Evolutionary conservation across 1,284 basidiomycete species (phyloP), one percentile per base, ranked within the genome.

Genomic region (Ustilago cynodontis): DNA sequence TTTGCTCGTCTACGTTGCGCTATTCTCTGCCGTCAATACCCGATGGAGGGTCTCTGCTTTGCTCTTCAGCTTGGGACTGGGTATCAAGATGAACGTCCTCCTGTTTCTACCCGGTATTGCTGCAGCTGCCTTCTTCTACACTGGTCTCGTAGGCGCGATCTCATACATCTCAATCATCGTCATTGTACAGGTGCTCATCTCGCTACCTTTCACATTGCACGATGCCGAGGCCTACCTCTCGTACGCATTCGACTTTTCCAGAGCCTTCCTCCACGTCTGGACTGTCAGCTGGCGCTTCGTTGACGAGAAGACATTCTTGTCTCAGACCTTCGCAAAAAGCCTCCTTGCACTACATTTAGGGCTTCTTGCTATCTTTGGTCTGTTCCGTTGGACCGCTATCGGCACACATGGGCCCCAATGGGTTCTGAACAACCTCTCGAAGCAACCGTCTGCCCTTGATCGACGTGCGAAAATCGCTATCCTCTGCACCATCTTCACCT

Each of bases 241-340:
- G 13, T 89, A 90, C 10, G 92, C 97, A 1, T 99, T 97, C 85
- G 92, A 99, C 85, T 89, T 99, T 64, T 91, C 91, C 1, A 91
- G 97, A 14, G 89, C 91, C 14, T 99, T 99, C 87, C 87, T 97
- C 39, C 97, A 93, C 87, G 91, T 93, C 84, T 99, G 96, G 96
- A 98, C 96, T 0, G 95, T 98, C 71, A 99, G 99, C 85, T 99
- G 97, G 95, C 90, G 94, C 37, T 93, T 98, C 82, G 78, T 99
- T 1, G 87, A 89, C 24, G 93, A 95, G 83, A 87, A 90, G 14
- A 88, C 87, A 0, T 99, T 99, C 87, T 86, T 94, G 50, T 92
- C 90, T 67, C 84, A 86, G 3, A 80, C 78, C 22, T 93, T 92
- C 87, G 91, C 94, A 0, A 87, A 85, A 39, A 85, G 87, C 0